phyloP scores from a whole-genome alignment of 176 grass and related monocot genomes.

The Oryza glumipatula region DNA sequence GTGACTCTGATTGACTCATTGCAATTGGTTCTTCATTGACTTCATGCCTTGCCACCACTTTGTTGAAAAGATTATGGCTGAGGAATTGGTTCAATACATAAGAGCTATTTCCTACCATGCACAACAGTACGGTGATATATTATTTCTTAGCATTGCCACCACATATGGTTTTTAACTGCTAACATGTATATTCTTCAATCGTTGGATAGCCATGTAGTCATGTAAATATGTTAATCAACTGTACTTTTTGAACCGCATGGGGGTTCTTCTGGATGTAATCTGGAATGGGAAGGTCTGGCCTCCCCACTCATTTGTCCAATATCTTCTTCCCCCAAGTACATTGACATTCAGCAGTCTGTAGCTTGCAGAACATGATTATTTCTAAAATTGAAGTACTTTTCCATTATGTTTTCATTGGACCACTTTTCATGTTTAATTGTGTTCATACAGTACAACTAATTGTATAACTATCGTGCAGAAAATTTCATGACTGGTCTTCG shows the following conservation, averaged over 20 bases:
- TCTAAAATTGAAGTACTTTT: too few relatives aligned
- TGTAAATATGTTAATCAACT: neutral
- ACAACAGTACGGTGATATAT: too few relatives aligned
- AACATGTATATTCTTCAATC: neutral
- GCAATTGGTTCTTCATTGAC: too few relatives aligned
- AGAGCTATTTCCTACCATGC: too few relatives aligned
- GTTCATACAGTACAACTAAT: neutral
- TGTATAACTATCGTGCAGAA: conserved; percentile 45
- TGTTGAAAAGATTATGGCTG: too few relatives aligned
- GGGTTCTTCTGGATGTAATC: neutral
- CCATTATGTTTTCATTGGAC: neutral
- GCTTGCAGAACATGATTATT: too few relatives aligned
- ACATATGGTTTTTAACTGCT: neutral
- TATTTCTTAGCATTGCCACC: too few relatives aligned
- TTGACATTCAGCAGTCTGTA: neutral
- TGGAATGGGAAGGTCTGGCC: neutral
- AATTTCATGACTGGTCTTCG: conserved; percentile 85
- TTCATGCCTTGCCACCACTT: too few relatives aligned
- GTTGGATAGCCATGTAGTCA: neutral
- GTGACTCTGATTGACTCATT: too few relatives aligned
- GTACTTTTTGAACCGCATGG: neutral
- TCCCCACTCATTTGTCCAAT: neutral
- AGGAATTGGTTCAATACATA: too few relatives aligned
- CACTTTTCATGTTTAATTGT: neutral
- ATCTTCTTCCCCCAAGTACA: neutral